phyloP scores from a whole-genome alignment of 495 filamentous ascomycete species.

The Hyaloscypha hepaticicola region DNA sequence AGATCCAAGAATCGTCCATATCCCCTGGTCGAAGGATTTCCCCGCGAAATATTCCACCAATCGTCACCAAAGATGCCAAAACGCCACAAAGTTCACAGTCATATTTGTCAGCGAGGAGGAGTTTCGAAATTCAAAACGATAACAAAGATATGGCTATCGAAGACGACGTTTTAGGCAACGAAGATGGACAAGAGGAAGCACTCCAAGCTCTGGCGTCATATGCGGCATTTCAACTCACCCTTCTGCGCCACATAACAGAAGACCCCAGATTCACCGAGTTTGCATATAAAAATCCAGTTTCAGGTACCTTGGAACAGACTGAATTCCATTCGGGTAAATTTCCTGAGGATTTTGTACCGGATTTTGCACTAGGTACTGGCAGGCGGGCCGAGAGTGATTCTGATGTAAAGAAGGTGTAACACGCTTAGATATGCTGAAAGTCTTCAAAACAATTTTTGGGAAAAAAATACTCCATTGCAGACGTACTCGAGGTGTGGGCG shows the following conservation, averaged over 20 bases:
- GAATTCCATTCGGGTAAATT: not conserved
- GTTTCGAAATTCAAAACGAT: not conserved
- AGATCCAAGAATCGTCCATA: not conserved
- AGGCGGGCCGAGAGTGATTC: too few species aligned
- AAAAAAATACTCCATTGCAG: too few species aligned
- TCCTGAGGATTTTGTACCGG: not conserved
- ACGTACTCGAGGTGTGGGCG: too few species aligned
- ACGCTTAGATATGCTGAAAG: too few species aligned
- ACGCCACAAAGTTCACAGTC: not conserved
- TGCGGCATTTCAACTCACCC: not conserved
- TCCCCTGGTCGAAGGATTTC: not conserved
- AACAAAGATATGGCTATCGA: not conserved
- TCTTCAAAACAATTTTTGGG: too few species aligned
- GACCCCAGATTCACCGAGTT: not conserved
- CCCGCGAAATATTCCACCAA: not conserved
- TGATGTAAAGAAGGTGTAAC: too few species aligned
- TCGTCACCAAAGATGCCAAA: not conserved
- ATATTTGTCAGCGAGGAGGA: not conserved
- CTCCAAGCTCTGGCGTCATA: not conserved
- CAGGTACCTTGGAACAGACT: not conserved
- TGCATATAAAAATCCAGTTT: not conserved
- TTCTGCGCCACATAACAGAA: not conserved
- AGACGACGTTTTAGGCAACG: not conserved
- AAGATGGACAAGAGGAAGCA: not conserved
- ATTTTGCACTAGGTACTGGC: too few species aligned